Percentiles rank a stretch among this genome's conserved stretches.
Conservation (phyloP, 352 stramenopile genomes). For the Globisporangium splendens region DNA sequence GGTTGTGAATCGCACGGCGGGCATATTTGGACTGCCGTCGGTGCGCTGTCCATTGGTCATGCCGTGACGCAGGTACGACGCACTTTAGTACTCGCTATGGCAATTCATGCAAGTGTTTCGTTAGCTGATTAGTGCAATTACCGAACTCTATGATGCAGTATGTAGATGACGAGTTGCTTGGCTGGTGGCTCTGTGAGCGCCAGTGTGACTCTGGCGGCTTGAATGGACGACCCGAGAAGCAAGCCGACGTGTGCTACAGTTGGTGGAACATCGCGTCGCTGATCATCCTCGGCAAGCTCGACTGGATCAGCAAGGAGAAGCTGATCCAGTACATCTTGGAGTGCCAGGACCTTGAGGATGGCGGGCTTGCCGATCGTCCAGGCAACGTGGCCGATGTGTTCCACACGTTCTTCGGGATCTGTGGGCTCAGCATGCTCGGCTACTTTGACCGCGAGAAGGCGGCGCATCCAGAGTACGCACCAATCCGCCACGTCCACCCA, state of each 20-base stretch:
- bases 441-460: slow-evolving; percentile 84
- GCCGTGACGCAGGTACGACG: slow-evolving; percentile 38
- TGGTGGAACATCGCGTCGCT: slow-evolving; percentile 99
- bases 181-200: slow-evolving; percentile 97
- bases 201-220: slow-evolving; percentile 94
- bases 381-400: slow-evolving; percentile 96
- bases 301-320: slow-evolving; percentile 95
- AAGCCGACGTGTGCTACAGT: slow-evolving; percentile 99
- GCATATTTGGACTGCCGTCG: slow-evolving; percentile 97
- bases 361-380: slow-evolving; percentile 97
- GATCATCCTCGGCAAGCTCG: slow-evolving; percentile 92
- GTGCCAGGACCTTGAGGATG: slow-evolving; percentile 97
- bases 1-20: slow-evolving; percentile 97
- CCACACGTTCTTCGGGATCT: slow-evolving; percentile 99
- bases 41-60: slow-evolving; percentile 89
- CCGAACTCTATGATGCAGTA: slow-evolving; percentile 29
- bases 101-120: neutral
- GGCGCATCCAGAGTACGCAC: slow-evolving; percentile 45
- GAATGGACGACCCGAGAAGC: slow-evolving; percentile 99
- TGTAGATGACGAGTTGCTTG: slow-evolving; percentile 87
- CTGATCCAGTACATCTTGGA: slow-evolving; percentile 93
- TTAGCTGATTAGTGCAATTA: neutral
- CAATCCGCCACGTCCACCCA: slow-evolving; percentile 90
- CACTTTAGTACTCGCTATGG: neutral
- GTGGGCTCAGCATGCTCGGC: slow-evolving; percentile 92